Base-by-base conservation (phyloP, 495 filamentous ascomycete genomes). In the Apodospora peruviana region DNA sequence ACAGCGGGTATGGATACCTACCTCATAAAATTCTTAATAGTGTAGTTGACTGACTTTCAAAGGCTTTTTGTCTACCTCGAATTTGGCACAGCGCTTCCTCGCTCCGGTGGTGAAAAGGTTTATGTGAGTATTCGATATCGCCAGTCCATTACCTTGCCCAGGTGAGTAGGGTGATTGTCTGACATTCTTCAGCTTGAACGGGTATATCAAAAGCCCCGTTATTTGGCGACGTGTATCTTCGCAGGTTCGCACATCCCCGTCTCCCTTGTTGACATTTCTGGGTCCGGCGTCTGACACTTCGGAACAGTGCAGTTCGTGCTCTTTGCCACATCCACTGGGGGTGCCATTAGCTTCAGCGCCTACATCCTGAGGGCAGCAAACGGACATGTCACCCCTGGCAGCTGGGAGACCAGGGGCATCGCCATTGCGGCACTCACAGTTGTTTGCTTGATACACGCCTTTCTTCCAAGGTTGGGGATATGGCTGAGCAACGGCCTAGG, bases 391-490 rank as follows among this genome's bases (percentile, higher is more conserved):
- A 23, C 56, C 3, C 43, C 57, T 17, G 53, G 61, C 14, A 49
- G 42, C 24, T 69, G 66, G 66, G 20, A 59, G 5, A 62, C 55
- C 22, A 39, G 60, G 10, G 66, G 62, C 21, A 61, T 69, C 20
- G 56, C 64, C 41, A 52, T 68, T 14, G 53, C 55, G 8, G 51
- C 60, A 55, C 67, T 85, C 21, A 76, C 82, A 36, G 73, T 72
- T 25, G 77, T 81, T 0, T 80, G 80, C 52, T 57, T 81, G 7
- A 69, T 86, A 40, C 81, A 86, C 47, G 56, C 78, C 0, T 64
- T 75, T 12, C 67, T 77, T 1, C 66, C 81, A n/a, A 78, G 83
- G 56, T 75, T 76, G 71, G 83, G 83, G 11, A 76, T 86, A 48
- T 74, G 76, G 48, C 60, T 86, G 2, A 74, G 75, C 43, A 85